Base-by-base conservation (phyloP, 306 rosid genomes). In the Prunus padus region DNA sequence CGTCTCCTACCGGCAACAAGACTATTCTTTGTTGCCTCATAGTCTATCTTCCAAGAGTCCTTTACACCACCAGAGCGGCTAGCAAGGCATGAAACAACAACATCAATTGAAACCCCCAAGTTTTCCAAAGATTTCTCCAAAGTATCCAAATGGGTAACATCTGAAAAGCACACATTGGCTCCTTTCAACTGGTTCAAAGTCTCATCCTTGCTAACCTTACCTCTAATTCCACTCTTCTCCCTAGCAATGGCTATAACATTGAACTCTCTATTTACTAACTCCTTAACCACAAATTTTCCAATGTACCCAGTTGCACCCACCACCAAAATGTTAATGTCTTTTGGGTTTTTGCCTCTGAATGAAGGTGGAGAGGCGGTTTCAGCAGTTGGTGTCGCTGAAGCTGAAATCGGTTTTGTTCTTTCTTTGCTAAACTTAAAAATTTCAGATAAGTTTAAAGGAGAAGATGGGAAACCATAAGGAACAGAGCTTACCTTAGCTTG, bases 271-370 rank as follows among this genome's bases (percentile, higher is more conserved):
- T 79, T 83, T 49, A 92, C 82, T 61, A 96, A 85, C 80, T 96
- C 99, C 60, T 76, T 88, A 44, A 89, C 98, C 52, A 92, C 98
- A 82, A 90, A 92, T 61, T 87, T 92, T 51, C 99, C 99, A 49
- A 92, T 96, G 78, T 96, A 96, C 79, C 99, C 99, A 80, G 99
- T 92, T 65, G 97, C 90, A 62, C 99, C 98, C 77, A 90, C 97
- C 11, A 92, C 92, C 73, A 96, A 72, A 55, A 96, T 69, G 55
- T 87, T 92, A 54, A 90, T 69, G 55, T 92, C 96, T 81, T 89
- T 89, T 57, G 98, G 97, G 40, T 61, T 82, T 67, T 89, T 92
- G 82, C 23, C 71, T 74, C 99, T 88, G 74, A 78, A 96, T 61
- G 88, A 50, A 59, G 88, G 74, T 83, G 74, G 45, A 44, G 82